These are phyloP conservation scores for Fusarium sp. DNA, from an alignment of 2,329 filamentous ascomycete genomes.

Conservation along the genomic window DNA sequence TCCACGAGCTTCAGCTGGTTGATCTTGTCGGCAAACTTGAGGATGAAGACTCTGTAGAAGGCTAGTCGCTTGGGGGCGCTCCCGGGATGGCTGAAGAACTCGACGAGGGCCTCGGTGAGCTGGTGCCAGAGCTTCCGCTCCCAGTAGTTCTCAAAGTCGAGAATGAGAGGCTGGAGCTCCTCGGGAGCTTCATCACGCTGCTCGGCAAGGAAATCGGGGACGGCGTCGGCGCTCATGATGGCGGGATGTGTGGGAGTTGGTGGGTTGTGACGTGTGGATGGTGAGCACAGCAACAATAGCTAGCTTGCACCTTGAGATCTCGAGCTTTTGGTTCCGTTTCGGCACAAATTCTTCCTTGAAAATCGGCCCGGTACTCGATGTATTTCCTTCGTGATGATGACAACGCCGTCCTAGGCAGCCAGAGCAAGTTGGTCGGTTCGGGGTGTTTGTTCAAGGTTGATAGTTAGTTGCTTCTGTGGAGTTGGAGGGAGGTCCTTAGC, in stretches of 20 bases:
- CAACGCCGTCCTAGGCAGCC: constrained; percentile 1
- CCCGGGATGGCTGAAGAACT: constrained; percentile 86
- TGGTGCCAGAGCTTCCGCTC: constrained; percentile 99
- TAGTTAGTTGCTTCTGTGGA: constrained; percentile 36
- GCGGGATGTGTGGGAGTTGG: constrained; percentile 23
- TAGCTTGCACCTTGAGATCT: constrained; percentile 36
- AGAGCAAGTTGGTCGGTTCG: constrained; percentile 2
- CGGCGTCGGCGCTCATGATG: constrained; percentile 85
- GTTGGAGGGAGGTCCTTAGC: constrained; percentile 38
- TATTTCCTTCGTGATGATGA: not conserved
- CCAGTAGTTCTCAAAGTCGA: constrained; percentile 96
- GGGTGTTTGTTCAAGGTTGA: constrained; percentile 20
- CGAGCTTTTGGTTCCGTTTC: constrained; percentile 10
- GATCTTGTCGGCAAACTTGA: constrained; percentile 98
- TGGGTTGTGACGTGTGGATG: constrained; percentile 25
- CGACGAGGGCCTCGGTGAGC: constrained; percentile 87
- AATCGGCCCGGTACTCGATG: not conserved
- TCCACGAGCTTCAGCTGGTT: constrained; percentile 98
- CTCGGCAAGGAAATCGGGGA: constrained; percentile 91
- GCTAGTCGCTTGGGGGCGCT: constrained; percentile 87
- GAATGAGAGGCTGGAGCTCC: constrained; percentile 87
- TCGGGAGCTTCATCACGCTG: constrained; percentile 90
- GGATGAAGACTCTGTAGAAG: constrained; percentile 94
- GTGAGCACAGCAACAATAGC: constrained; percentile 40
- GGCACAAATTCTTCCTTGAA: not conserved